Percentiles rank a stretch among this genome's conserved stretches.
phyloP scores from a whole-genome alignment of 2,329 filamentous ascomycete genomes.

The Sclerotinia trifoliorum region DNA sequence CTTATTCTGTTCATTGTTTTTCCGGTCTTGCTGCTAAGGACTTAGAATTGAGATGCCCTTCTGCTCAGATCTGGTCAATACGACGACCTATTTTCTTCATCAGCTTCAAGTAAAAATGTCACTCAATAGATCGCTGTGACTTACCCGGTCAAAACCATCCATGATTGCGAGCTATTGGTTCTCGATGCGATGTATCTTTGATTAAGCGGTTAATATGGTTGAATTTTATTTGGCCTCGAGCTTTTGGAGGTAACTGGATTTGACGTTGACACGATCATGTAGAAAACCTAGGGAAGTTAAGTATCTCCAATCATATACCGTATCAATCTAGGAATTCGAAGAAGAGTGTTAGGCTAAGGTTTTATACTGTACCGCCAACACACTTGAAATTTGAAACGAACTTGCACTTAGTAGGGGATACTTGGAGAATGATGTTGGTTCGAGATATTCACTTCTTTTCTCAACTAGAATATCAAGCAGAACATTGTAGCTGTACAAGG shows the following conservation, averaged over 20 bases:
- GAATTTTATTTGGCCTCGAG: not conserved
- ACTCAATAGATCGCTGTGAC: not conserved
- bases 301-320: not conserved
- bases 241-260: not conserved
- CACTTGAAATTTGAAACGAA: not conserved
- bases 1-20: not conserved
- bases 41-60: not conserved
- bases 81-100: not conserved
- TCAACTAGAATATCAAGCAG: not conserved
- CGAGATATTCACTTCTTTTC: not conserved
- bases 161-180: not conserved
- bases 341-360: not conserved
- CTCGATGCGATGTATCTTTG: not conserved
- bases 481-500: not conserved
- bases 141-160: not conserved
- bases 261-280: not conserved
- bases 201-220: not conserved
- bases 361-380: not conserved
- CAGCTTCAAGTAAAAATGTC: not conserved
- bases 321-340: not conserved
- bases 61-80: not conserved
- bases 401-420: not conserved
- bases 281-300: not conserved
- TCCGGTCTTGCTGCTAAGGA: not conserved
- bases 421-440: not conserved